Base-by-base conservation (phyloP, 768 basidiomycete species). In the Pholiota molesta region DNA sequence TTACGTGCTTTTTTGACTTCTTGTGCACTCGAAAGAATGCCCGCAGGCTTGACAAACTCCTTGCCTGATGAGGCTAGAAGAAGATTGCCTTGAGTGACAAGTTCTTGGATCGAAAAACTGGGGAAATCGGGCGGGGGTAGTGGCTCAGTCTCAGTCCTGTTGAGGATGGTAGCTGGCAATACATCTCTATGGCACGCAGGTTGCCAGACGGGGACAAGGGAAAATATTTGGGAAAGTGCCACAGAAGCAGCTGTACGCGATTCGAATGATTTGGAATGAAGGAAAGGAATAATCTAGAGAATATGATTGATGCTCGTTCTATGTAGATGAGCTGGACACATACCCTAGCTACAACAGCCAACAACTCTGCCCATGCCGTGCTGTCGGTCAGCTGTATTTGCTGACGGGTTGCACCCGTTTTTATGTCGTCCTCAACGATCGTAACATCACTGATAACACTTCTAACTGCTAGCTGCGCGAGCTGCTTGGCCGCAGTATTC, bases 401-500 rank as follows among this genome's bases (percentile, higher is more conserved):
- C 62, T 86, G 84, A 51, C 87, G 83, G 58, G 71, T 78, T 54
- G 65, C 55, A 23, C 65, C 69, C 35, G 83, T 77, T 72, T 92
- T 92, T 66, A 90, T 76, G 73, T 92, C 88, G 63, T 94, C 91
- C 69, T 92, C 90, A 55, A 78, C 75, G 66, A 88, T 77, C n/a
- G 86, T 80, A 56, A 92, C 89, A 80, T 94, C 92, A 71, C 84
- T 88, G 60, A 88, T 87, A 61, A 97, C 90, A 66, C 89, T 89
- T 75, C 94, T 90, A 19, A 86, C 89, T 0, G 95, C 95, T 56
- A 99, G 81, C 65, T 96, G 93, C 0, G 95, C 95, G 49, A 99
- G 82, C 73, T 99, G 97, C 70, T 94, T 95, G 5, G 96, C 96
- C 0, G 97, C 97, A n/a, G 97, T 97, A 64, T 88, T 88, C 72